Evolutionary conservation across 768 basidiomycete genomes (phyloP), one percentile per base, ranked within the genome.

Genomic region (Neoboletus brunneissimus): DNA sequence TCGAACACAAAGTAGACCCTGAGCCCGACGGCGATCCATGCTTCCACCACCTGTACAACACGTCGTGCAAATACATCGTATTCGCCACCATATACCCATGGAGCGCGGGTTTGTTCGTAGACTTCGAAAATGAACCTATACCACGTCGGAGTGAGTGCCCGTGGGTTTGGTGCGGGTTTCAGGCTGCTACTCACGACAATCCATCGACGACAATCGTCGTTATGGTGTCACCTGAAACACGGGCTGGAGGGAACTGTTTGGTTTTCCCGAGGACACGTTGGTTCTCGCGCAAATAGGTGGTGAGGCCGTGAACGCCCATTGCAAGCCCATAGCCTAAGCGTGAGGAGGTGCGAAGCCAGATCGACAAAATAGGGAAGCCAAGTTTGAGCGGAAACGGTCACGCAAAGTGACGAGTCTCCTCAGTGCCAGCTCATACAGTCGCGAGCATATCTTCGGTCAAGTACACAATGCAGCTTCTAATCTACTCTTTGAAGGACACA

Each of bases 41-140:
- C 83, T 56, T 78, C 67, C 13, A 88, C 82, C 16, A 86, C 79
- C 46, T 61, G 69, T 43, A 66, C 69, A 4, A 88, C 76, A 18
- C 81, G 69, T n/a, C 68, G 63, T 9, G 72, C 69, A 58, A 90
- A 87, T 51, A 77, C 77, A 2, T 69, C 65, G 61, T 90, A 90
- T 71, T 94, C 90, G 13, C 91, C 91, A 7, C 91, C 91, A 64
- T 90, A 94, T 1, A 89, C 88, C 91, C 91, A 93, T 7, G 89
- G 85, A 46, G 91, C 74, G 54, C 73, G 77, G 2, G 85, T 84
- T 52, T 77, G 76, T 29, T 79, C 72, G 57, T 88, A 78, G 22
- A 92, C 55, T 59, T 82, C 79, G 67, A 86, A 92, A 57, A 93
- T 88, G 72, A 94, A 90, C 37, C 91, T 93, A 60, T 41, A 38